phyloP scores from a whole-genome alignment of 2,329 filamentous ascomycete genomes.

The Pezicula radicicola region DNA sequence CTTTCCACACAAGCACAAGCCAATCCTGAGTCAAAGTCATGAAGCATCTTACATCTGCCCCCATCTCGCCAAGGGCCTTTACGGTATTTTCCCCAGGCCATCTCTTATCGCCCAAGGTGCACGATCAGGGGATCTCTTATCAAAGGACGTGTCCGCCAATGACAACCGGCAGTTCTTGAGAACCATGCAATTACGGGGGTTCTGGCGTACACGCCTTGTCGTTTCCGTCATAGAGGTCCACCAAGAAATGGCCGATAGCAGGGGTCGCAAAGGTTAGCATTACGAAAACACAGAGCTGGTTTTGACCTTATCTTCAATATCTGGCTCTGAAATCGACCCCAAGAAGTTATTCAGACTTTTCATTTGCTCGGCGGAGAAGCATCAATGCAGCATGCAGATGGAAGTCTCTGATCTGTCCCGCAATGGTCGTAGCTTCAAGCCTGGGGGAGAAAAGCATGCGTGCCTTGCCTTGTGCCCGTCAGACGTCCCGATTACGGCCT shows the following conservation, averaged over 20 bases:
- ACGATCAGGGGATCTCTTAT: background rate
- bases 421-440: too few species aligned
- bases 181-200: background rate
- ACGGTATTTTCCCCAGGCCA: too few species aligned
- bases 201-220: background rate
- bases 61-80: too few species aligned
- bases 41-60: too few species aligned
- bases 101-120: too few species aligned
- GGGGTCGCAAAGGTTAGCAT: slow-evolving; percentile 5
- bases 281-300: slow-evolving; percentile 6
- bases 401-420: too few species aligned
- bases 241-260: slow-evolving; percentile 7
- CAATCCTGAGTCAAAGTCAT: too few species aligned
- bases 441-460: too few species aligned
- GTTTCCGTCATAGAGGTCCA: slow-evolving; percentile 2
- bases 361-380: background rate
- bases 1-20: too few species aligned
- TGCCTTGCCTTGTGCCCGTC: too few species aligned
- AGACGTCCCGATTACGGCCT: too few species aligned
- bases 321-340: background rate
- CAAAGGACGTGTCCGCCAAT: background rate
- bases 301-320: slow-evolving; percentile 6
- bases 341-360: background rate
- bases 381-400: background rate
- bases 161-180: slow-evolving; percentile 5